Evolutionary conservation across 2,329 filamentous ascomycete genomes (phyloP).

Genomic region (Apiospora arundinis): DNA sequence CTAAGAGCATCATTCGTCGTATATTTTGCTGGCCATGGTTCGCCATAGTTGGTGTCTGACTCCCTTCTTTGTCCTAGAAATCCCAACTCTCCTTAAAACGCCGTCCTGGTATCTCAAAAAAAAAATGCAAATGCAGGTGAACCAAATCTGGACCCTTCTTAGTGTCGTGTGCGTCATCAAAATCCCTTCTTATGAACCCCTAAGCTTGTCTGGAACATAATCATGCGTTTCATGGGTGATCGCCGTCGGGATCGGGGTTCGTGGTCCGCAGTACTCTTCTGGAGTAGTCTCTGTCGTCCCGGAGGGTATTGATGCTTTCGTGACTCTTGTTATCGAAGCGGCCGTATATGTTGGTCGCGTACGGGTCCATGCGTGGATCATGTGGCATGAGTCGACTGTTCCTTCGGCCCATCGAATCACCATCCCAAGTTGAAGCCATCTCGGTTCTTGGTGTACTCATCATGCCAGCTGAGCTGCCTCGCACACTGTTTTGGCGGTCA

Average conservation of each 20-base stretch:
- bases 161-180: slow-evolving; percentile 18
- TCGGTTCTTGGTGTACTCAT: slow-evolving; percentile 51
- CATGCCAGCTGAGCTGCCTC: slow-evolving; percentile 59
- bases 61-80: slow-evolving; percentile 7
- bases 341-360: slow-evolving; percentile 61
- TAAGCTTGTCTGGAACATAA: not conserved
- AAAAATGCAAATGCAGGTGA: slow-evolving; percentile 22
- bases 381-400: slow-evolving; percentile 63
- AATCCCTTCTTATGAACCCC: not conserved
- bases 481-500: slow-evolving; percentile 52
- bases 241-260: slow-evolving; percentile 61
- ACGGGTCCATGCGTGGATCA: slow-evolving; percentile 69
- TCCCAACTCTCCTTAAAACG: slow-evolving; percentile 14
- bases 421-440: slow-evolving; percentile 49
- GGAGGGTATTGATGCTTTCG: slow-evolving; percentile 68
- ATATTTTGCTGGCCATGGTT: not conserved
- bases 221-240: slow-evolving; percentile 36
- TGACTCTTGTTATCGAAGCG: slow-evolving; percentile 62
- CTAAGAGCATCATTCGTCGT: no score
- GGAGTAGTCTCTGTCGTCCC: slow-evolving; percentile 71
- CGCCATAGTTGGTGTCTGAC: slow-evolving; percentile 11
- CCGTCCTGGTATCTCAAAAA: slow-evolving; percentile 22
- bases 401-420: slow-evolving; percentile 52
- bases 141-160: slow-evolving; percentile 9
- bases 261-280: slow-evolving; percentile 66